Conservation (phyloP, 2,329 filamentous ascomycete species). For the Rhexocercosporidium sp. region DNA sequence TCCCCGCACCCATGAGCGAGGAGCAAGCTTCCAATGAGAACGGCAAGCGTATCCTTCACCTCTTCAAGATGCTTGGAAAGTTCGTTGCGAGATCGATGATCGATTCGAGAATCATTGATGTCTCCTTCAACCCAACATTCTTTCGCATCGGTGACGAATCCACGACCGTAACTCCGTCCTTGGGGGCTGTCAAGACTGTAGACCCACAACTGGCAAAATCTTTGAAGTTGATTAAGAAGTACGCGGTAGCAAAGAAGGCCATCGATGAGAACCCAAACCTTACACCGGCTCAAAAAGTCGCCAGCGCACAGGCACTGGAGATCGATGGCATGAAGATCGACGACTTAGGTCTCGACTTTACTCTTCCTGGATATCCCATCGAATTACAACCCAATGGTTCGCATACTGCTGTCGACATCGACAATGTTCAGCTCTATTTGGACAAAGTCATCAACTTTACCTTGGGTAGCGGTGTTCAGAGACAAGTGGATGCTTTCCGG, state of each 20-base stretch:
- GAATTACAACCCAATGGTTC: constrained; percentile 79
- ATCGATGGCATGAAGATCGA: constrained; percentile 82
- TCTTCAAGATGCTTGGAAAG: constrained; percentile 94
- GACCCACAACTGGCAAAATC: constrained; percentile 87
- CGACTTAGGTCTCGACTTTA: constrained; percentile 92
- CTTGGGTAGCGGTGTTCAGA: constrained; percentile 83
- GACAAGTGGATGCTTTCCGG: constrained; percentile 90
- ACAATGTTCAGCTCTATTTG: constrained; percentile 89
- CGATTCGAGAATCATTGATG: constrained; percentile 95
- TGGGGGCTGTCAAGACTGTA: constrained; percentile 88
- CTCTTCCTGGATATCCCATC: constrained; percentile 87
- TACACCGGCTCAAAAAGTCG: constrained; percentile 71
- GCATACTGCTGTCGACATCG: constrained; percentile 78
- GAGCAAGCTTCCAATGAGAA: constrained; percentile 76
- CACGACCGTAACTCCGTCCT: constrained; percentile 74
- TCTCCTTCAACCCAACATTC: constrained; percentile 96
- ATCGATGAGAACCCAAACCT: constrained; percentile 75
- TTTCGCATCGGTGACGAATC: constrained; percentile 84
- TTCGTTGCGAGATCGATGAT: constrained; percentile 99
- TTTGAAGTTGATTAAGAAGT: constrained; percentile 84
- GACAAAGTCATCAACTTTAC: constrained; percentile 92
- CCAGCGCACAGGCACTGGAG: constrained; percentile 70
- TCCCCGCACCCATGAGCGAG: constrained; percentile 87
- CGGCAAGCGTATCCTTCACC: constrained; percentile 83
- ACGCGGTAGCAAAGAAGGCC: constrained; percentile 79